These are phyloP conservation scores for Epichloe coenophiala DNA, from an alignment of 2,329 filamentous ascomycete species.

Conservation along the genomic window DNA sequence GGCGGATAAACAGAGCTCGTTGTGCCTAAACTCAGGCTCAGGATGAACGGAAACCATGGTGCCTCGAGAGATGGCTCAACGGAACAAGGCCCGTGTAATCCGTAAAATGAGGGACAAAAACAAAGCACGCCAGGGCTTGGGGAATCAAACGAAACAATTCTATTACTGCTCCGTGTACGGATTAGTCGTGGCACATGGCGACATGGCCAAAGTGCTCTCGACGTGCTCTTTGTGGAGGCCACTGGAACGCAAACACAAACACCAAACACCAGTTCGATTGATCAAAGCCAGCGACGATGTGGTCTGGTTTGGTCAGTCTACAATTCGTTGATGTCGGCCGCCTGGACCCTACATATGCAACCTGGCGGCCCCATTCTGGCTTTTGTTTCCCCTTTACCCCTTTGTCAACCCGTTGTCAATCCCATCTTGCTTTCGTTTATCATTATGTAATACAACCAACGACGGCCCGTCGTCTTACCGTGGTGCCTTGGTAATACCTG, in stretches of 20 bases:
- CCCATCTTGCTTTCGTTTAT: not conserved
- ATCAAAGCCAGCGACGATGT: no score
- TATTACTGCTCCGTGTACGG: no score
- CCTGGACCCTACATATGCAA: no score
- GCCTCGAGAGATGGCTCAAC: no score
- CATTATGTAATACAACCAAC: not conserved
- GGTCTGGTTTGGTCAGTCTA: no score
- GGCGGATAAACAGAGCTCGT: not conserved
- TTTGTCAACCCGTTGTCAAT: not conserved
- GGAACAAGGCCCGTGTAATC: not conserved
- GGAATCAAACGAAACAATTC: not conserved
- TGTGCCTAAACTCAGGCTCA: not conserved
- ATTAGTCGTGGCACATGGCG: no score
- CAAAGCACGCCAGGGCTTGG: not conserved
- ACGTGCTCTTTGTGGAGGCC: not conserved
- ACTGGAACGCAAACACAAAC: not conserved
- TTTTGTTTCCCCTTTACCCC: not conserved
- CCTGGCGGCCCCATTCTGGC: not conserved
- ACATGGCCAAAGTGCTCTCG: no score
- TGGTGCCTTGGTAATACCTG: no score
- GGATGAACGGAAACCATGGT: no score
- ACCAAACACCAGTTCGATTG: no score
- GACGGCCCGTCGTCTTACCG: not conserved
- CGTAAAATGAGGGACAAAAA: not conserved
- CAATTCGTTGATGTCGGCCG: no score